These are phyloP conservation scores for Mortierella sp. DNA, from an alignment of 371 early-diverging fungal species.

Conservation along the genomic window DNA sequence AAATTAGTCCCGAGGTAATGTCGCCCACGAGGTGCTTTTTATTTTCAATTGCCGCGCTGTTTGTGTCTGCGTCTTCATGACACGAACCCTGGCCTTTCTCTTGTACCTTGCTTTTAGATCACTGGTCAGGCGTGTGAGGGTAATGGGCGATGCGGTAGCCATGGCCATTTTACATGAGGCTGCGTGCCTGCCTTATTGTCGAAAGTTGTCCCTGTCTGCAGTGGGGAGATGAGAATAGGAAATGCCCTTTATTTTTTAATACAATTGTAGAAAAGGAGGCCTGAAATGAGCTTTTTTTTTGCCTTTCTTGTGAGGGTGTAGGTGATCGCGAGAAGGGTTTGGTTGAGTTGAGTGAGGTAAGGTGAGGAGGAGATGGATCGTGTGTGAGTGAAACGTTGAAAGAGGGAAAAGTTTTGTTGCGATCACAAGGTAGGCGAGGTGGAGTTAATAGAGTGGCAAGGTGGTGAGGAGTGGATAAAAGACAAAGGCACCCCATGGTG, in stretches of 20 bases:
- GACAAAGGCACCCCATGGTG: not conserved
- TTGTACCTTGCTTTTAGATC: conserved; percentile 52
- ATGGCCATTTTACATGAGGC: conserved; percentile 29
- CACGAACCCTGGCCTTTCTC: not conserved
- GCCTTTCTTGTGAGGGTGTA: not conserved
- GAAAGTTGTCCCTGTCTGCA: not conserved
- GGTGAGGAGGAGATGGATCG: not conserved
- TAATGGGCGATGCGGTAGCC: conserved; percentile 38
- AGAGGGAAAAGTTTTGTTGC: not conserved
- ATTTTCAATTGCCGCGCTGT: conserved; percentile 6
- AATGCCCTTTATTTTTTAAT: not conserved
- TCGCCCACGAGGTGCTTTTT: not conserved
- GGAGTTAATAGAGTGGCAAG: not conserved
- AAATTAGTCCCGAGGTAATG: conserved; percentile 8
- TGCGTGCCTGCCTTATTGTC: not conserved
- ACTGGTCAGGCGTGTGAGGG: conserved; percentile 45
- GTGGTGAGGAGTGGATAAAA: not conserved
- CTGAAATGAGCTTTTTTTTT: not conserved
- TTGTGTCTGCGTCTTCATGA: not conserved
- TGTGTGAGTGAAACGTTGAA: not conserved
- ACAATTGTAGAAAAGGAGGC: not conserved
- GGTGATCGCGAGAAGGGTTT: not conserved
- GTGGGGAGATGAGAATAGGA: not conserved
- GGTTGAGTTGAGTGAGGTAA: not conserved
- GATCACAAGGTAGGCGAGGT: not conserved